A percentile compares a stretch with the other conserved stretches of the same genome.
These are phyloP conservation scores for Candida coleopterorum DNA, from an alignment of 805 yeast species.

Conservation along the genomic window DNA sequence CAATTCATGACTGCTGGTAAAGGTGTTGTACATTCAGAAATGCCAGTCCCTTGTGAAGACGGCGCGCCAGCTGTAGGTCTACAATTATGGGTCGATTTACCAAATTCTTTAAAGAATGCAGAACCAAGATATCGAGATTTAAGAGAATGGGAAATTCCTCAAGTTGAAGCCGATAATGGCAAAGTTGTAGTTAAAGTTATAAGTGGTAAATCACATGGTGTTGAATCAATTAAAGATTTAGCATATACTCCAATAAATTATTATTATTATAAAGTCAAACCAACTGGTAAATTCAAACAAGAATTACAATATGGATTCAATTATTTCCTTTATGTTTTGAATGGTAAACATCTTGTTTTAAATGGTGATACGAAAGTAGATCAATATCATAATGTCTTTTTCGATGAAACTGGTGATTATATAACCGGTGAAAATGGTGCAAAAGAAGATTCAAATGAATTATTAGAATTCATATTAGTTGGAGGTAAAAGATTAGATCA, in stretches of 20 bases:
- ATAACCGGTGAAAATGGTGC: conserved; percentile 44
- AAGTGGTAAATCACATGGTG: conserved; percentile 72
- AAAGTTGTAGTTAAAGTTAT: conserved; percentile 66
- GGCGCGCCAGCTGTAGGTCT: conserved; percentile 55
- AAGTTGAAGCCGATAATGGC: conserved; percentile 57
- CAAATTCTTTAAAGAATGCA: conserved; percentile 53
- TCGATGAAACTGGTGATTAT: conserved; percentile 63
- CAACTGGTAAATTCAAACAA: conserved; percentile 64
- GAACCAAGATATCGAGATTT: conserved; percentile 79
- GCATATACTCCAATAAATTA: conserved; percentile 80
- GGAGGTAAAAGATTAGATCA: conserved; percentile 76
- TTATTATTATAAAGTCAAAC: conserved; percentile 59
- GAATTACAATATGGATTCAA: conserved; percentile 57
- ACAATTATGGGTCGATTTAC: conserved; percentile 88
- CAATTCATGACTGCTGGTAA: conserved; percentile 94
- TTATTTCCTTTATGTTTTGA: conserved; percentile 61
- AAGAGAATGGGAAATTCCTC: conserved; percentile 65
- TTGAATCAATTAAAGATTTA: conserved; percentile 65
- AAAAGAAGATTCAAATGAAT: conserved; percentile 30
- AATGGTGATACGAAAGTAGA: conserved; percentile 38
- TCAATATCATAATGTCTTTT: conserved; percentile 53
- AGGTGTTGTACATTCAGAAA: conserved; percentile 83
- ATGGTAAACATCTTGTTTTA: conserved; percentile 51
- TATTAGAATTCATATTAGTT: conserved; percentile 62
- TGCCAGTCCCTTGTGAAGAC: conserved; percentile 60